These are phyloP conservation scores for Fusarium chaquense DNA, from an alignment of 2,329 filamentous ascomycete genomes.

Conservation along the genomic window DNA sequence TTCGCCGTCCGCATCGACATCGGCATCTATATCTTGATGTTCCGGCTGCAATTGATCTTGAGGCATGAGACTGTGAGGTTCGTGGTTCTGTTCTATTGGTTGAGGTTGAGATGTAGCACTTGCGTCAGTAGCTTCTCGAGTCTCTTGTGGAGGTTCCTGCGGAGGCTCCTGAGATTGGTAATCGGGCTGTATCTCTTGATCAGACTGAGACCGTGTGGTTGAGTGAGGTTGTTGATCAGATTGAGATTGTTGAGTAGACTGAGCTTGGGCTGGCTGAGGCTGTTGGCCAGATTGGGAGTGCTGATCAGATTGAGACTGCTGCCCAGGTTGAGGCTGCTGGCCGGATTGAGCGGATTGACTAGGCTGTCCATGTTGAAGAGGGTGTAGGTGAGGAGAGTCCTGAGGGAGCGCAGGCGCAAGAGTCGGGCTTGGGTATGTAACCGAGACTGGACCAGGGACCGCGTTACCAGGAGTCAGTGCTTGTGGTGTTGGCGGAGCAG, in stretches of 20 bases:
- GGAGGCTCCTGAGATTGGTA: constrained; percentile 10
- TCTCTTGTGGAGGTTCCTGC: constrained; percentile 25
- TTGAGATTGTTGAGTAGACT: constrained; percentile 16
- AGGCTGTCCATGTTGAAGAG: constrained; percentile 34
- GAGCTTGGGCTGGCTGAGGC: constrained; percentile 6
- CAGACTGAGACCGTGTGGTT: not conserved
- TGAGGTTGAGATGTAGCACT: constrained; percentile 11
- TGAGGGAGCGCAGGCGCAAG: constrained; percentile 28
- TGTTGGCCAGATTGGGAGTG: constrained; percentile 19
- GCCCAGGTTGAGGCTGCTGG: constrained; percentile 22
- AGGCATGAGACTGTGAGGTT: constrained; percentile 7
- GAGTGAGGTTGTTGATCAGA: constrained; percentile 14
- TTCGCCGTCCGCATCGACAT: constrained; percentile 51
- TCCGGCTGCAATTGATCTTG: constrained; percentile 21
- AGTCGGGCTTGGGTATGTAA: constrained; percentile 43
- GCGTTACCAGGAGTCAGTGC: constrained; percentile 1
- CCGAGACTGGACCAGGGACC: constrained; percentile 3
- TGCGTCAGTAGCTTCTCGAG: constrained; percentile 23
- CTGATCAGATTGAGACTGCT: constrained; percentile 12
- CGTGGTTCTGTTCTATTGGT: constrained; percentile 16
- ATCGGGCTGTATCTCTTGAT: constrained; percentile 1
- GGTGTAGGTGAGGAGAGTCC: constrained; percentile 39
- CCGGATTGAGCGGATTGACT: constrained; percentile 2
- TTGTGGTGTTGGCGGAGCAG: constrained; percentile 6
- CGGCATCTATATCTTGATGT: constrained; percentile 44